These are phyloP conservation scores for Panaeolus cyanescens DNA, from an alignment of 768 basidiomycete genomes.

Conservation along the genomic window DNA sequence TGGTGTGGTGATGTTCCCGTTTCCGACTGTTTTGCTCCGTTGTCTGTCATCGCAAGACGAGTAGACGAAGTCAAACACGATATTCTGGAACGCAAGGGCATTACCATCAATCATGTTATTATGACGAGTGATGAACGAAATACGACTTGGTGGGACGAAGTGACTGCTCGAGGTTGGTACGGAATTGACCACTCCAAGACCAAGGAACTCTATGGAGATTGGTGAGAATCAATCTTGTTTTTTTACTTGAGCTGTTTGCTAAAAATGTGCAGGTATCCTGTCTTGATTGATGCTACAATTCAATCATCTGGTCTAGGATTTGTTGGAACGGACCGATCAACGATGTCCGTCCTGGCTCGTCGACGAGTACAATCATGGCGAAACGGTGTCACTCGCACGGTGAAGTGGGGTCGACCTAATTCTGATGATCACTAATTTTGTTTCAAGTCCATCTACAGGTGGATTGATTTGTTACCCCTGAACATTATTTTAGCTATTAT, in stretches of 20 bases:
- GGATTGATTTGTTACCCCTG: background rate
- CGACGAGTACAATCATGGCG: slow-evolving; percentile 72
- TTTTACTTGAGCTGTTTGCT: slow-evolving; percentile 1
- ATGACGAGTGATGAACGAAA: slow-evolving; percentile 68
- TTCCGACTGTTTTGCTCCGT: slow-evolving; percentile 53
- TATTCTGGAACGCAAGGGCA: slow-evolving; percentile 42
- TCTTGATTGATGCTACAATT: slow-evolving; percentile 73
- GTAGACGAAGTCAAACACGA: slow-evolving; percentile 58
- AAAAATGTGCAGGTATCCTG: slow-evolving; percentile 55
- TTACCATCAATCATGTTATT: slow-evolving; percentile 53
- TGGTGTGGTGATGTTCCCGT: slow-evolving; percentile 45
- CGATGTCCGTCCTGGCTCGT: slow-evolving; percentile 67
- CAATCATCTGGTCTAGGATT: slow-evolving; percentile 70
- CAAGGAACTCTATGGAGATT: slow-evolving; percentile 45
- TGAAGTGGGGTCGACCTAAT: slow-evolving; percentile 60
- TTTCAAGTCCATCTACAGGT: background rate
- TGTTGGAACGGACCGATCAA: slow-evolving; percentile 71
- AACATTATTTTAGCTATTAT: background rate
- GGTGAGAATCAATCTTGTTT: slow-evolving; percentile 34
- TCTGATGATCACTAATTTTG: slow-evolving; percentile 55
- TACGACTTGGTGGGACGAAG: slow-evolving; percentile 59
- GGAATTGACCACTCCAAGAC: slow-evolving; percentile 52
- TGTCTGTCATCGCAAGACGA: slow-evolving; percentile 53
- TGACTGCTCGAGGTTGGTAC: slow-evolving; percentile 52
- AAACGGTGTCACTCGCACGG: slow-evolving; percentile 48